Evolutionary conservation across 2,329 filamentous ascomycete genomes (phyloP), one percentile per base, ranked within the genome.

Genomic region (Diaporthe humulicola): DNA sequence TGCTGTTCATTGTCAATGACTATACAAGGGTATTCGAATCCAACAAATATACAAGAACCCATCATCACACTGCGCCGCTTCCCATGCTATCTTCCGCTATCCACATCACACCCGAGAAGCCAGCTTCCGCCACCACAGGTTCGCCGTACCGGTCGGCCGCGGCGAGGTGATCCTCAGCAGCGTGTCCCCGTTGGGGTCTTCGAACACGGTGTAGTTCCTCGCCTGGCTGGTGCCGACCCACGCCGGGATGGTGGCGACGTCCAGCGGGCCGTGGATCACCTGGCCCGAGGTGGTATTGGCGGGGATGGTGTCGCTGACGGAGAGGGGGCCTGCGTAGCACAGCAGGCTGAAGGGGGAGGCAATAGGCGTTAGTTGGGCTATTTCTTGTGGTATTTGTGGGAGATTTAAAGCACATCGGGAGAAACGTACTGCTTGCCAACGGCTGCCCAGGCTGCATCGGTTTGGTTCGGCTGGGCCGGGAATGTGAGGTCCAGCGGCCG

Each of bases 211-310:
- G 54, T 79, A 79, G 70, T 79, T 79, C 28, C 78, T 73, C 19
- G 42, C 33, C 33, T 78, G 76, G 25, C 58, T 56, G 25, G 60
- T 77, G 0, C 79, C 80, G 4, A 80, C 79, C 78, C 78, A 79
- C 0, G 77, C 74, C 9, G 81, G 80, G 30, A 81, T 69, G 57
- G 80, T 78, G 4, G 80, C 79, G 2, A 80, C 76, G 0, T 73
- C 76, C 17, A 79, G 75, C 4, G 80, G 80, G 0, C 81, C 81
- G 70, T 82, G 81, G 17, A 79, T 76, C 40, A 82, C 75, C 69
- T 79, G 78, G 19, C 81, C 80, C 3, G 77, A 57, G 5, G 70
- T 74, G 0, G 36, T 38, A 8, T 69, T 77, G 17, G 76, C 76
- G 12, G 77, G 77, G 25, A 79, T 75, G 5, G 78, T 77, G 40